Evolutionary conservation across 345 rosid species (phyloP).

Genomic region (Salix arbutifolia): DNA sequence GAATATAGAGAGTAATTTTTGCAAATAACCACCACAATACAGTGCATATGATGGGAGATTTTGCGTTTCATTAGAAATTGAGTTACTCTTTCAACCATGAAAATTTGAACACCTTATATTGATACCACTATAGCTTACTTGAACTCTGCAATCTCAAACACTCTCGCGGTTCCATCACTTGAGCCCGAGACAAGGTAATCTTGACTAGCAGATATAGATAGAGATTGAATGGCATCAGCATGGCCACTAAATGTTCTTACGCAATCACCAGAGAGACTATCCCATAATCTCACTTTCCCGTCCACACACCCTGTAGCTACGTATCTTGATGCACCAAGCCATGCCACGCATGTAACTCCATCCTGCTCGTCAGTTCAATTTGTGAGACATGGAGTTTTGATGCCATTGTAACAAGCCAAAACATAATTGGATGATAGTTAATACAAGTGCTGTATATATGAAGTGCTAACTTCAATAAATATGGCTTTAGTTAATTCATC

Average conservation of each 20-base stretch:
- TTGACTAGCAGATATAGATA: slow-evolving; percentile 43
- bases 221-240: slow-evolving; percentile 46
- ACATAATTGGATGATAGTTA: not conserved
- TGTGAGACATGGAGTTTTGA: not conserved
- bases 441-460: not conserved
- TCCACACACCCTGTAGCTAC: slow-evolving; percentile 72
- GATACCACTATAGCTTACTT: not conserved
- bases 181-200: slow-evolving; percentile 70
- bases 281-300: slow-evolving; percentile 76
- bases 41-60: no score
- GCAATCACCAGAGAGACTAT: slow-evolving; percentile 71
- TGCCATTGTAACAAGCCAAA: not conserved
- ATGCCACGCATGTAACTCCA: slow-evolving; percentile 67
- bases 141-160: slow-evolving; percentile 60
- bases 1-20: no score
- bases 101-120: not conserved
- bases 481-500: not conserved
- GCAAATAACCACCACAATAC: no score
- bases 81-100: no score
- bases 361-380: slow-evolving; percentile 40
- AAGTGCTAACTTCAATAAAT: not conserved
- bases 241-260: slow-evolving; percentile 66
- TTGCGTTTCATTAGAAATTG: no score
- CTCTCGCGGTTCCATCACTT: slow-evolving; percentile 69
- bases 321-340: slow-evolving; percentile 69